Evolutionary conservation across 345 rosid genomes (phyloP), one percentile per base, ranked within the genome.

Genomic region (Reutealis trisperma): DNA sequence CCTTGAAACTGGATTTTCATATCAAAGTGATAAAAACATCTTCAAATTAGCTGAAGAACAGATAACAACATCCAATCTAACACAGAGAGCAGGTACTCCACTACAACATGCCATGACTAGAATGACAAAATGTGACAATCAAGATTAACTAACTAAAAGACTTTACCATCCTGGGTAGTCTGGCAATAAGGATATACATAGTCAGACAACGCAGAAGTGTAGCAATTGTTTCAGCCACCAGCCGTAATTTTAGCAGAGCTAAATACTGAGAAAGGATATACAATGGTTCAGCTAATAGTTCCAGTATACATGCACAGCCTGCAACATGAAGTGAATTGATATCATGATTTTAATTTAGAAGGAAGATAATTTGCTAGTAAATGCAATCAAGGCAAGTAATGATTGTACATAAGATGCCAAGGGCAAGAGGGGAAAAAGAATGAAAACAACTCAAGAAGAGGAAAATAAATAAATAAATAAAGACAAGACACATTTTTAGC

Each of bases 231-330:
- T 96, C 99, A 79, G 89, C 92, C 76, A 92, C 14, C 51, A 96
- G 82, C 64, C 99, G 90, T 77, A 92, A 69, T 79, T 86, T 78
- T 24, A 94, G 94, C 75, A 86, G 87, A 77, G 90, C 82, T 81
- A 94, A 85, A 82, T 89, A 90, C 86, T 94, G 97, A 77, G 99
- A 91, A 59, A 96, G 90, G 75, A 94, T 92, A 82, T 88, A 92
- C 70, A 94, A 71, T 5, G 97, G 99, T 87, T 96, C 99, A 12
- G 97, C 97, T 85, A 94, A 52, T 34, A 96, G 87, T 90, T 94
- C 98, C 88, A 94, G 80, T 60, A 94, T 71, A 81, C 99, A 96
- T 51, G 93, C 98, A 84, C 75, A 80, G 63, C 92, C 98, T 94
- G 88, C 79, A 87, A 85, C 15, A 77, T 51, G 37, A 70, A 73